These are phyloP conservation scores for Mucor velutinosus DNA, from an alignment of 371 early-diverging fungal species.

Conservation along the genomic window DNA sequence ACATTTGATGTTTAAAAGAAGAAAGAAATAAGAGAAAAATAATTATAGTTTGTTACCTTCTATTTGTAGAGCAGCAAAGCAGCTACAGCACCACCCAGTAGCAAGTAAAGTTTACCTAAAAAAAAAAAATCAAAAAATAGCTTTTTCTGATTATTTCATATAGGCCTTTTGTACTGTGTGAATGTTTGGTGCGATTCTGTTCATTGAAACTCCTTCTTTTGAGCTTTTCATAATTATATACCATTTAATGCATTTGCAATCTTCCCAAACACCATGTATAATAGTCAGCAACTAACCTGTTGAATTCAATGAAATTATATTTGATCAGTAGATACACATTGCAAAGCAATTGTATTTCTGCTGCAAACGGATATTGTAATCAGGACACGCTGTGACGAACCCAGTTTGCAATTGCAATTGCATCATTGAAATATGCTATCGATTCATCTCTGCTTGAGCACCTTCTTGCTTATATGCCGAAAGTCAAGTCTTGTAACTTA, in stretches of 20 bases:
- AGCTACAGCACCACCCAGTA: background rate
- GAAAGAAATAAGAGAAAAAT: conserved; percentile 4
- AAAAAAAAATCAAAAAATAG: background rate
- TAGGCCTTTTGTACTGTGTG: background rate
- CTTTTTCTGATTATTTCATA: background rate
- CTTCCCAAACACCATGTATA: background rate
- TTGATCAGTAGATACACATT: background rate
- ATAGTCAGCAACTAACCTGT: background rate
- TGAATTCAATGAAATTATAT: background rate
- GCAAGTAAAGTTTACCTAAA: conserved; percentile 1
- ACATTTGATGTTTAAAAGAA: background rate
- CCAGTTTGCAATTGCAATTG: background rate
- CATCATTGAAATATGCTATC: background rate
- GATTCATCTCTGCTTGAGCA: background rate
- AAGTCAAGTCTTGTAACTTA: background rate
- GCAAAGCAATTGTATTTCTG: background rate
- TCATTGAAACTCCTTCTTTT: background rate
- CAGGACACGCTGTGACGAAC: background rate
- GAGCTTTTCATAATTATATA: background rate
- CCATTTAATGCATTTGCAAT: background rate
- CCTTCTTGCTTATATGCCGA: background rate
- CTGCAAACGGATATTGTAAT: background rate
- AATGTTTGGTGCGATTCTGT: background rate
- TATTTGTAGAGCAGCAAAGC: conserved; percentile 2
- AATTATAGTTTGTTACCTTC: background rate